These are phyloP conservation scores for Metschnikowia noctiluminum DNA, from an alignment of 805 yeast species.

Conservation along the genomic window DNA sequence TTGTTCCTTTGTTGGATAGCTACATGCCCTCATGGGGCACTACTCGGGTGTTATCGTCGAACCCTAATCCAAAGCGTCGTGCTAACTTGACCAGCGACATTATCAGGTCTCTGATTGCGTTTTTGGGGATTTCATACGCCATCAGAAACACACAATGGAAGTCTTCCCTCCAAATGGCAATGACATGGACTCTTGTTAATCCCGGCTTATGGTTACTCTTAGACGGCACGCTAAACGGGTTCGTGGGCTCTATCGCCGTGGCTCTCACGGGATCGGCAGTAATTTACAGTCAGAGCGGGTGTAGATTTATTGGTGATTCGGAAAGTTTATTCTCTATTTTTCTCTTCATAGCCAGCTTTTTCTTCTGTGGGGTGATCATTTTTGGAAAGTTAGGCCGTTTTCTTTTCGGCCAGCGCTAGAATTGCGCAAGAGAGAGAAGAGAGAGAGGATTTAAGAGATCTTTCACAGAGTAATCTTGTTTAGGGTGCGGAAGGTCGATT, in stretches of 20 bases:
- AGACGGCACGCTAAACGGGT: slow-evolving; percentile 57
- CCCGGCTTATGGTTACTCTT: slow-evolving; percentile 64
- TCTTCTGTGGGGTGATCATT: slow-evolving; percentile 60
- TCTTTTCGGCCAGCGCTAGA: slow-evolving; percentile 28
- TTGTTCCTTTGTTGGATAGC: slow-evolving; percentile 45
- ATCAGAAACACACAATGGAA: slow-evolving; percentile 68
- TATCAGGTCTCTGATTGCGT: slow-evolving; percentile 49
- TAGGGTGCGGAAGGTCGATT: no score
- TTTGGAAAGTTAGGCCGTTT: slow-evolving; percentile 70
- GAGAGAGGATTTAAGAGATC: background rate
- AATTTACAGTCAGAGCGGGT: slow-evolving; percentile 29
- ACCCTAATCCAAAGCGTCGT: slow-evolving; percentile 33
- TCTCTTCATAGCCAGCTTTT: slow-evolving; percentile 59
- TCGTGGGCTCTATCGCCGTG: slow-evolving; percentile 36
- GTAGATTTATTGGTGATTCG: slow-evolving; percentile 16
- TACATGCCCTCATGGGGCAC: slow-evolving; percentile 29
- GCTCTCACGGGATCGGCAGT: slow-evolving; percentile 30
- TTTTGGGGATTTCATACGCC: slow-evolving; percentile 70
- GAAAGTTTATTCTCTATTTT: slow-evolving; percentile 40
- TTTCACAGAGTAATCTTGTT: no score
- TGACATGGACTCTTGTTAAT: slow-evolving; percentile 60
- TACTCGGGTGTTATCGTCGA: slow-evolving; percentile 35
- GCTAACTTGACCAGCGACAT: slow-evolving; percentile 35
- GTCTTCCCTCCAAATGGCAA: slow-evolving; percentile 59
- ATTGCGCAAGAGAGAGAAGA: background rate